phyloP scores from a whole-genome alignment of 192 early-diverging fungal species.

The Funneliformis geosporum region DNA sequence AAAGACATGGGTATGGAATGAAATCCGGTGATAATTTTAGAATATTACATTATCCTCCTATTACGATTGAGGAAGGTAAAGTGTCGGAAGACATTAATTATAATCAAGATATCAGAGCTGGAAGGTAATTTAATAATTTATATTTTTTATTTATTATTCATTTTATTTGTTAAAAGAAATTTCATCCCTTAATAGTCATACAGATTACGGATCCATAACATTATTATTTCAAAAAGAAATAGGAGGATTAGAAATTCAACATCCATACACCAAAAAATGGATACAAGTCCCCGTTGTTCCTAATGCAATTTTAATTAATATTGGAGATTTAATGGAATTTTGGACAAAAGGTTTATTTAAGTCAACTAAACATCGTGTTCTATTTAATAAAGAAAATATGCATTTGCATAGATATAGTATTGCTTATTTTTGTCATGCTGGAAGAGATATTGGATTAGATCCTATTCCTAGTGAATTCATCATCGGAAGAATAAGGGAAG shows the following conservation, averaged over 20 bases:
- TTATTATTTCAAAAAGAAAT: slow-evolving; percentile 67
- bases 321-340: slow-evolving; percentile 62
- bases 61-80: slow-evolving; percentile 34
- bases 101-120: slow-evolving; percentile 48
- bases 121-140: slow-evolving; percentile 38
- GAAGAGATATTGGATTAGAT: slow-evolving; percentile 47
- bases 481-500: not conserved
- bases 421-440: slow-evolving; percentile 63
- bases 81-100: slow-evolving; percentile 4
- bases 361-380: slow-evolving; percentile 64
- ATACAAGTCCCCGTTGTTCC: slow-evolving; percentile 62
- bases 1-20: slow-evolving; percentile 51
- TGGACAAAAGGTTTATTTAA: slow-evolving; percentile 63
- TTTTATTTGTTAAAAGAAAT: not conserved
- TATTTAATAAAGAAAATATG: slow-evolving; percentile 52
- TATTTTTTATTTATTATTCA: no score
- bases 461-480: slow-evolving; percentile 45
- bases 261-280: slow-evolving; percentile 46
- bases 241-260: slow-evolving; percentile 58
- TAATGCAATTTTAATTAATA: slow-evolving; percentile 60
- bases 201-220: slow-evolving; percentile 72
- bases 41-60: slow-evolving; percentile 62
- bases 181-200: slow-evolving; percentile 40
- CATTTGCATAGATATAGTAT: slow-evolving; percentile 60
- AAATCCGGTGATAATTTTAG: slow-evolving; percentile 53